These are phyloP conservation scores for Monilinia laxa DNA, from an alignment of 2,329 filamentous ascomycete genomes.

Conservation along the genomic window DNA sequence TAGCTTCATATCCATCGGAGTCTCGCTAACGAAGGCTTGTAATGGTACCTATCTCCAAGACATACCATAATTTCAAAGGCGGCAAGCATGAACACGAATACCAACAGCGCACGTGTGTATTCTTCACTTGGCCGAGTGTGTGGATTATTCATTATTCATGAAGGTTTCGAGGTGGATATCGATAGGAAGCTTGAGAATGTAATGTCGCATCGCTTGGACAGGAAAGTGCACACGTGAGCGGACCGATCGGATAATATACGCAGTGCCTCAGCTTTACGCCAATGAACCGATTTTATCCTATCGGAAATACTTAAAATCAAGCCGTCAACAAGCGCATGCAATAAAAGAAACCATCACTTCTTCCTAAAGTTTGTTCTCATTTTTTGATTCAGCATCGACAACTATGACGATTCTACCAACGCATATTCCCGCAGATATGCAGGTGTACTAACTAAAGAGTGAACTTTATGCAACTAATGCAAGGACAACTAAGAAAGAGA, in stretches of 20 bases:
- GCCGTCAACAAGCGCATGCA: neutral
- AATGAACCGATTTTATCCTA: too few relatives aligned
- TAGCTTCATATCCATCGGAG: neutral
- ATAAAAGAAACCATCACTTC: neutral
- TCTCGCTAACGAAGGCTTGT: too few relatives aligned
- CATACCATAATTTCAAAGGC: too few relatives aligned
- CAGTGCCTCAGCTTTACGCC: too few relatives aligned
- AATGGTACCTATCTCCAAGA: too few relatives aligned
- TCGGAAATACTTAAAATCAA: neutral
- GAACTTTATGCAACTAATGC: too few relatives aligned
- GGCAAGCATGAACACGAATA: neutral
- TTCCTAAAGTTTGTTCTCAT: neutral
- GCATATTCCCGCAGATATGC: neutral
- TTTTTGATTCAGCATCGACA: neutral
- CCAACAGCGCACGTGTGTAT: neutral
- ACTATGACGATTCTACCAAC: neutral
- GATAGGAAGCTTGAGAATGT: neutral
- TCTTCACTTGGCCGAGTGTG: neutral
- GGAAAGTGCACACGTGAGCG: conserved; percentile 3
- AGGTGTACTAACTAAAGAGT: neutral
- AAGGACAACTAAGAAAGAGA: neutral
- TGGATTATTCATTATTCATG: neutral
- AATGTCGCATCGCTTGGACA: neutral
- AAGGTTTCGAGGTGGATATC: conserved; percentile 6
- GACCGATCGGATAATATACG: neutral